Conservation (phyloP, 202 grass and related monocot genomes). For the Sporobolus alterniflorus region DNA sequence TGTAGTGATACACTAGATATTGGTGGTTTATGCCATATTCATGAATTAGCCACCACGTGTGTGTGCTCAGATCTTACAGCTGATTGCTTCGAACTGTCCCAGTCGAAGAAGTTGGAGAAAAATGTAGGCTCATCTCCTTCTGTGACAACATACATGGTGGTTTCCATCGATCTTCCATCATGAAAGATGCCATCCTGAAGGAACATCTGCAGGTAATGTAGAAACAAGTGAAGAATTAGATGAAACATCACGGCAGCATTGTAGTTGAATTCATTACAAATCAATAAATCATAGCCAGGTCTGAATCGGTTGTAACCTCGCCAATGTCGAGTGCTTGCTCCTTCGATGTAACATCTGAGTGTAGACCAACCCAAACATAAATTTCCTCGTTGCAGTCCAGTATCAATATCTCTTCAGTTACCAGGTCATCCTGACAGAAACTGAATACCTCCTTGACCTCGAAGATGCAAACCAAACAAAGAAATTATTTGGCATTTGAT, state of each 20-base stretch:
- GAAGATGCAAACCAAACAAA: constrained; percentile 22
- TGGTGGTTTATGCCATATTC: neutral
- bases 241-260: neutral
- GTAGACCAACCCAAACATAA: constrained; percentile 70
- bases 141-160: constrained; percentile 47
- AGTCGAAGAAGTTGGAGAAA: constrained; percentile 73
- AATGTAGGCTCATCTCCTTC: constrained; percentile 80
- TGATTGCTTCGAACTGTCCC: constrained; percentile 71
- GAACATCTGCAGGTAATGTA: constrained; percentile 66
- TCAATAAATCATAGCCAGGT: neutral
- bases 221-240: neutral
- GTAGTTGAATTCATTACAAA: neutral
- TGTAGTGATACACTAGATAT: neutral
- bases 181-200: constrained; percentile 41
- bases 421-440: constrained; percentile 82
- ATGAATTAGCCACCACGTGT: neutral
- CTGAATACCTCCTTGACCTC: constrained; percentile 84
- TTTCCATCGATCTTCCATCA: constrained; percentile 40
- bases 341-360: constrained; percentile 59
- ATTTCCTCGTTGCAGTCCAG: constrained; percentile 66
- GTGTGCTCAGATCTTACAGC: constrained; percentile 28
- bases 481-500: neutral
- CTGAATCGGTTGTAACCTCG: constrained; percentile 49
- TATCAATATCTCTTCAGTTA: constrained; percentile 71
- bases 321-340: constrained; percentile 57